phyloP scores from a whole-genome alignment of 768 basidiomycete species.

The Lentinula edodes region DNA sequence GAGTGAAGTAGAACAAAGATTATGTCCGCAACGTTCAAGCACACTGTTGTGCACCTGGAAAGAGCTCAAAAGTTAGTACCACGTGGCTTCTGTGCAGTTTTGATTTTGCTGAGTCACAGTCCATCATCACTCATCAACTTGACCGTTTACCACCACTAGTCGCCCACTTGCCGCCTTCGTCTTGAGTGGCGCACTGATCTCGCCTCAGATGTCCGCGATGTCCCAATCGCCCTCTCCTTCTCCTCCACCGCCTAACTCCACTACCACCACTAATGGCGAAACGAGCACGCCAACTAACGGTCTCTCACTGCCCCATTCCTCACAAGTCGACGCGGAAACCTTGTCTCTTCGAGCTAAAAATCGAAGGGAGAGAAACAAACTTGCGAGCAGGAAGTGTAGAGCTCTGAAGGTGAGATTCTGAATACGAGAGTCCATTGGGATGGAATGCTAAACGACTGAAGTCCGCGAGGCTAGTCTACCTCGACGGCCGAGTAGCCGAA shows the following conservation, averaged over 20 bases:
- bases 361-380: slow-evolving; percentile 4
- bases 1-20: neutral
- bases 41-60: neutral
- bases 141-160: neutral
- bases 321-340: slow-evolving; percentile 1
- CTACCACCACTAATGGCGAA: neutral
- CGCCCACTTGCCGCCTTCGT: neutral
- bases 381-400: slow-evolving; percentile 2
- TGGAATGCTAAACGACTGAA: neutral
- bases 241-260: neutral
- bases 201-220: neutral
- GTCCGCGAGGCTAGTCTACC: slow-evolving; percentile 1
- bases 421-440: neutral
- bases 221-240: slow-evolving; percentile 1
- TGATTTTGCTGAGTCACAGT: neutral
- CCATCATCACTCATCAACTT: neutral
- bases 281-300: neutral
- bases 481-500: slow-evolving; percentile 3
- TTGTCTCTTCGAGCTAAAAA: slow-evolving; percentile 1
- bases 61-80: neutral
- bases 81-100: neutral
- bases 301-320: neutral
- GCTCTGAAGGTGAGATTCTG: neutral
- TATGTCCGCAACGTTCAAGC: neutral
- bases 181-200: neutral